Conservation (phyloP, 129 eudicot species). For the Tagetes erecta region DNA sequence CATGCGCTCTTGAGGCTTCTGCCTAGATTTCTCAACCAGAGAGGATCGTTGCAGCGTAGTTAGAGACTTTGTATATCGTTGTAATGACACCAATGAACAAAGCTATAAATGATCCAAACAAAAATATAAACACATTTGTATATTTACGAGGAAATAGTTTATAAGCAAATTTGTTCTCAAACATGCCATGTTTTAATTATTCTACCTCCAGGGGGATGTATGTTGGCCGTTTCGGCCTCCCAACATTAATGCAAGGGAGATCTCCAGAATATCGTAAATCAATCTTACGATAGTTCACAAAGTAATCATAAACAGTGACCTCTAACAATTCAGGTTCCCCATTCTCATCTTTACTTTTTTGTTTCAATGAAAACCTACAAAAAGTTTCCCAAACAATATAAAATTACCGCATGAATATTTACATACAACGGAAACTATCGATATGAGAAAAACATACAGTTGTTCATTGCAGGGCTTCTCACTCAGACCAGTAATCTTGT, state of each 20-base stretch:
- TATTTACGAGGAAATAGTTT: background rate
- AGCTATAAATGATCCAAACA: slow-evolving; percentile 44
- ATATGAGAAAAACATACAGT: slow-evolving; percentile 39
- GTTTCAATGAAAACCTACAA: slow-evolving; percentile 55
- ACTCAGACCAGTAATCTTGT: slow-evolving; percentile 72
- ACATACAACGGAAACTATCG: background rate
- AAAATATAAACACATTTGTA: background rate
- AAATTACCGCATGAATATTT: background rate
- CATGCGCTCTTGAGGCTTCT: slow-evolving; percentile 81
- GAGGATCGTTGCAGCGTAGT: slow-evolving; percentile 60
- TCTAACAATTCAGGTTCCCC: slow-evolving; percentile 47
- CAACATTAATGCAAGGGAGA: slow-evolving; percentile 84
- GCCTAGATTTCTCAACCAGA: slow-evolving; percentile 80
- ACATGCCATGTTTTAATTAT: background rate
- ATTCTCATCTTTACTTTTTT: slow-evolving; percentile 38
- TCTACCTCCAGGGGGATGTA: slow-evolving; percentile 81
- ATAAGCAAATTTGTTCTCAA: background rate
- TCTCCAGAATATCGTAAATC: slow-evolving; percentile 74
- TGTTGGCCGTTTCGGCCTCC: slow-evolving; percentile 78
- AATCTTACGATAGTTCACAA: slow-evolving; percentile 55
- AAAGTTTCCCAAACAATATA: background rate
- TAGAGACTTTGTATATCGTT: slow-evolving; percentile 77
- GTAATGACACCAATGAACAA: slow-evolving; percentile 68
- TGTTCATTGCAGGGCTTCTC: slow-evolving; percentile 68
- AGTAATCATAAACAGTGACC: slow-evolving; percentile 76